Evolutionary conservation across 148 eudicot species (phyloP), one percentile per base, ranked within the genome.

Genomic region (Nepenthes mirabilis): DNA sequence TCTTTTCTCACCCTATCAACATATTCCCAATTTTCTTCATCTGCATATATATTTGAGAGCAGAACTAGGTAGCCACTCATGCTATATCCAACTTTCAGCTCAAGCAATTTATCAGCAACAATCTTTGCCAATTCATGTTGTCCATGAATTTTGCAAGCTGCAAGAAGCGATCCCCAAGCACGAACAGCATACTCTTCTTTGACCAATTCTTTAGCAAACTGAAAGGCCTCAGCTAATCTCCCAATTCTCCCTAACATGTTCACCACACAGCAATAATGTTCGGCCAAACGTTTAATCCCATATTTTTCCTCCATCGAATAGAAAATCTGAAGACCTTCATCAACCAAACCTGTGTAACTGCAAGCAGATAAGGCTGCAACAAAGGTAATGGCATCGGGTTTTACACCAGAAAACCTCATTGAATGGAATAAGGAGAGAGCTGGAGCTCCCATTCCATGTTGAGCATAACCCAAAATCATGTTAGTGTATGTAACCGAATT

Each of bases 231-330:
- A 43, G 2, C 67, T 14, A 91, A 78, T 76, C 84, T 79, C 52
- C 93, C 95, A 67, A 74, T 87, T 75, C 90, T 75, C 69, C 88
- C 95, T 65, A 87, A 72, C 84, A 91, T 91, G 77, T 91, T 96
- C 32, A 80, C 83, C 45, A 91, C 67, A 65, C 98, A 91, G 63
- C 83, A 83, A 66, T 82, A 77, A 55, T 85, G 98, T 66, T 91
- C 98, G 47, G 65, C 47, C 52, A 82, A 84, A 62, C 95, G 95
- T 43, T 51, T 49, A 14, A 85, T 72, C 14, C 79, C 78, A 49
- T 82, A 83, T 55, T 77, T 70, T 53, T 36, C 68, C 67, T 83
- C 90, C 94, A 91, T 88, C 43, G 87, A 73, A 55, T 83, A 74
- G 58, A 81, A 78, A 61, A 91, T 72, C 59, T 72, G 66, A 72